Evolutionary conservation across 306 rosid species (phyloP), one percentile per base, ranked within the genome.

Genomic region (Vigna nakashimae): DNA sequence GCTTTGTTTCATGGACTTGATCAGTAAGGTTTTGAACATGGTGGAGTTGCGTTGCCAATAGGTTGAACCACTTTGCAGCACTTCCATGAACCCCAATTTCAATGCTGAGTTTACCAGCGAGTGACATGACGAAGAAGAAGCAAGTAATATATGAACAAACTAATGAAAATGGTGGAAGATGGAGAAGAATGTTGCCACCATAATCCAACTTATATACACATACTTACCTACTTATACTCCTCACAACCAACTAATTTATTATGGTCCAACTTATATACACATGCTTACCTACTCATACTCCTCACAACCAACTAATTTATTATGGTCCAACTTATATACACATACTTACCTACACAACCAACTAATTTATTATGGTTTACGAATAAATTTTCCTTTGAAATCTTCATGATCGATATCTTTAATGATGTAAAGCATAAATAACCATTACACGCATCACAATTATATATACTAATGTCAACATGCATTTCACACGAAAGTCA

Each of bases 71-170:
- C 32, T 55, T 55, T 0, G 30, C 32, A 55, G 60, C 60, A 24
- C 32, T 18, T 55, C 32, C 60, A 20, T 20, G 60, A n/a, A 55
- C 60, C 60, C 60, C 4, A 55, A 55, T 55, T 55, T 55, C 60
- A 20, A 3, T 18, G 60, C 30, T 55, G 60, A 55, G 10, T 55
- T 55, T 55, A 0, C 15, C 60, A 9, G 17, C 2, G 20, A 20
- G 60, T 55, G 60, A 20, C 60, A 55, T 55, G 60, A 10, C 20
- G 30, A 30, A 18, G 6, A 3, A 57, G 36, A 11, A 57, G 16
- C 34, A 9, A 24, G 63, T 3, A 12, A 10, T 22, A 0, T 4
- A 51, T 3, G 5, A 57, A 24, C 7, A 20, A 22, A 56, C 7
- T 30, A 30, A 57, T 11, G 38, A 43, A 10, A 9, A 3, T 2